Base-by-base conservation (phyloP, 192 early-diverging fungal species). In the Coemansia sp. region DNA sequence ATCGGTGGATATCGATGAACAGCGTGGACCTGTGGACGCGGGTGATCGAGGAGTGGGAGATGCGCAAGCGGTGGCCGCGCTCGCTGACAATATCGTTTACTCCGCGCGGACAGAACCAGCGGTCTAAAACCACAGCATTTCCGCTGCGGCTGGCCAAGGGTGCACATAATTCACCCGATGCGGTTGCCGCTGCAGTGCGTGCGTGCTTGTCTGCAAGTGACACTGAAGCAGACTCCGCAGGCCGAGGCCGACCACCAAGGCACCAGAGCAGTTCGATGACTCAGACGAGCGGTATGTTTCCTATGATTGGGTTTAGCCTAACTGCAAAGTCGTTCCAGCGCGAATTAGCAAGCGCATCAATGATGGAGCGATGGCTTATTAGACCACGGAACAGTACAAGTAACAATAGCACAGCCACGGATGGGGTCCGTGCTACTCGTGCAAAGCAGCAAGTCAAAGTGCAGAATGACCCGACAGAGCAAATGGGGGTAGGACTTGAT, bases 11-110 rank as follows among this genome's bases (percentile, higher is more conserved):
- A 45, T 48, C 48, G 58, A 82, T 82, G 67, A 76, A 76, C 45
- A 65, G 61, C 8, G 56, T 62, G 10, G 79, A 82, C 39, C 58
- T 82, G 61, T 76, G 79, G 75, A 73, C 70, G 59, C 79, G 79
- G 25, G 75, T 76, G 23, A 10, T 47, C 1, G 79, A 76, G 22
- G 75, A 82, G 29, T 82, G 79, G 79, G 79, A 76, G 3, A 43
- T 38, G 58, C 70, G 67, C 38, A 63, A 48, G 19, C 63, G 73
- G 14, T 82, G 79, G 79, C 79, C 79, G 5, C 67, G 62, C 21
- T 66, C 67, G 21, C 67, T 82, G 1, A 66, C 65, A 7, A 48
- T 82, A 2, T 43, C 60, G 11, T 76, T 70, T 39, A 69, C 73
- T 12, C 62, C 57, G 14, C 56, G 17, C 10, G 61, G 62, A 0